These are phyloP conservation scores for Aspergillus avenaceus DNA, from an alignment of 495 filamentous ascomycete species.

Conservation along the genomic window DNA sequence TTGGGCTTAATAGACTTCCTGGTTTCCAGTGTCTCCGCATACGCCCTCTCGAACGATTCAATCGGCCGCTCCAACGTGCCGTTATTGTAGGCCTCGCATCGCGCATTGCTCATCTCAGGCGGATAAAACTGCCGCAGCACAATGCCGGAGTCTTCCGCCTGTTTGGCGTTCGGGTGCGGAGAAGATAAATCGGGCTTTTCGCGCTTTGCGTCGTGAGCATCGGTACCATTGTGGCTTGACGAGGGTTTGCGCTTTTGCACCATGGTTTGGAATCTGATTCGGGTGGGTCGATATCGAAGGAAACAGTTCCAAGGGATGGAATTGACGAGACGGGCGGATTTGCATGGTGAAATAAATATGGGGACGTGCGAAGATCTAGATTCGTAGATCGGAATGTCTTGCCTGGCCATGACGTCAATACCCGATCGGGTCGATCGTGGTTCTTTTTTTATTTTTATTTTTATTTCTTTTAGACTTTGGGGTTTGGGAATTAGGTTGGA, in stretches of 20 bases:
- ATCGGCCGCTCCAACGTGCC: conserved; percentile 67
- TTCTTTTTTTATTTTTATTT: no score
- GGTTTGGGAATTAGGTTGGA: no score
- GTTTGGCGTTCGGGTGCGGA: conserved; percentile 35
- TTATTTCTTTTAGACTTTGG: no score
- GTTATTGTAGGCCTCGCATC: conserved; percentile 66
- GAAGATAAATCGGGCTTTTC: conserved; percentile 15
- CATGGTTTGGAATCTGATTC: conserved; percentile 10
- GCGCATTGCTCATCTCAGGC: conserved; percentile 73
- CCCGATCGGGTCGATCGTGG: not conserved
- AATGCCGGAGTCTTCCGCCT: conserved; percentile 63
- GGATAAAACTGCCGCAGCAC: conserved; percentile 81
- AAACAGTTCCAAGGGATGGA: not conserved
- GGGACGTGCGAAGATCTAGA: not conserved
- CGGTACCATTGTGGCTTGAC: not conserved
- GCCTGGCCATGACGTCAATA: conserved; percentile 20
- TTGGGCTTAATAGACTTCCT: conserved; percentile 44
- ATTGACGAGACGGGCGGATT: no score
- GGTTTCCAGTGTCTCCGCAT: conserved; percentile 45
- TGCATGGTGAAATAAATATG: not conserved
- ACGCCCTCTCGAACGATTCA: conserved; percentile 51
- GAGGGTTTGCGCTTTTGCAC: conserved; percentile 28
- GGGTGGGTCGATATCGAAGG: not conserved
- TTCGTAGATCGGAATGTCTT: not conserved
- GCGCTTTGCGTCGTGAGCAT: conserved; percentile 15